A percentile compares a stretch with the other conserved stretches of the same genome.
Conservation (phyloP, 768 basidiomycete genomes). For the Russula sp. region DNA sequence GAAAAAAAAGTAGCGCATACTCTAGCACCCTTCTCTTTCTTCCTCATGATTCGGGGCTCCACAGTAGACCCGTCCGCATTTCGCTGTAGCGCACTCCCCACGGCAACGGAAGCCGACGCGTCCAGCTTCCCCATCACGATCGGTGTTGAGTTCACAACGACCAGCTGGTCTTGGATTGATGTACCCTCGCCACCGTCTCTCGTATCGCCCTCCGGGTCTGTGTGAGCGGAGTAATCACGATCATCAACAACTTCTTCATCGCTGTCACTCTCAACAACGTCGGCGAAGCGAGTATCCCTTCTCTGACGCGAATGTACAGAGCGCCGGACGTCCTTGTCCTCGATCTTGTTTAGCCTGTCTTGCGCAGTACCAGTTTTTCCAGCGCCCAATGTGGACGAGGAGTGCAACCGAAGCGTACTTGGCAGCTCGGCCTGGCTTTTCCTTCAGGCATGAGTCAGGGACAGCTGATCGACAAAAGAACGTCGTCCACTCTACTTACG, state of each 20-base stretch:
- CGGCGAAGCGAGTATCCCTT: slow-evolving; percentile 34
- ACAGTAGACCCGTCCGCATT: slow-evolving; percentile 57
- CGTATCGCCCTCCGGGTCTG: background rate
- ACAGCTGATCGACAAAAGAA: background rate
- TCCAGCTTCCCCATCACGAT: slow-evolving; percentile 20
- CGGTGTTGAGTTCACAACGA: slow-evolving; percentile 8
- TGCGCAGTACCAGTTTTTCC: slow-evolving; percentile 57
- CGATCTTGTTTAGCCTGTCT: slow-evolving; percentile 50
- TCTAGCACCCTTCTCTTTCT: slow-evolving; percentile 40
- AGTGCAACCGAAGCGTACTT: slow-evolving; percentile 54
- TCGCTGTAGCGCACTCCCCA: slow-evolving; percentile 63
- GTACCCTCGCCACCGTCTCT: background rate
- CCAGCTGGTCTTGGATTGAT: background rate
- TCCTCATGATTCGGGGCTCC: slow-evolving; percentile 43
- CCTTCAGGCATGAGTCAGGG: slow-evolving; percentile 26
- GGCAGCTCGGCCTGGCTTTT: slow-evolving; percentile 68
- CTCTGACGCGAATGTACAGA: slow-evolving; percentile 47
- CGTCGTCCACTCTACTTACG: slow-evolving; percentile 50
- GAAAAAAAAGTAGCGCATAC: slow-evolving; percentile 31
- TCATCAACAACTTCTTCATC: background rate
- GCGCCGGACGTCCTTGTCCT: slow-evolving; percentile 54
- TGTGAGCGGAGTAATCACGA: background rate
- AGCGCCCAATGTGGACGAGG: slow-evolving; percentile 81
- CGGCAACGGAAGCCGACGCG: slow-evolving; percentile 27
- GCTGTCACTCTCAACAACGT: slow-evolving; percentile 8